These are phyloP conservation scores for Asterella californica DNA, from an alignment of 225 moss, liverwort and hornwort species.

Conservation along the genomic window DNA sequence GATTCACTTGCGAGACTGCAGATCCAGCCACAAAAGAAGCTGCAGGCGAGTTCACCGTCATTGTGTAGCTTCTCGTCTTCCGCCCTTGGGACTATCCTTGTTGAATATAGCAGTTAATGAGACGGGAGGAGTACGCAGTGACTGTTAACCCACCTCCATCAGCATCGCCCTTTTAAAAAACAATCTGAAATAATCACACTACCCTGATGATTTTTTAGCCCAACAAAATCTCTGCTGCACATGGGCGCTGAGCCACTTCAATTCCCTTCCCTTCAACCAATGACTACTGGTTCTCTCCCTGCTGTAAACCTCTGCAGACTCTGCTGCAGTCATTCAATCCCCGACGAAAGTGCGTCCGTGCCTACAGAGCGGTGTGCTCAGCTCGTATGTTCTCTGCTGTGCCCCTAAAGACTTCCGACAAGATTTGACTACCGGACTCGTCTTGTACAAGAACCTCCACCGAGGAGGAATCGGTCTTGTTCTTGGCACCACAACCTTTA, in stretches of 20 bases:
- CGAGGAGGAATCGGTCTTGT: neutral
- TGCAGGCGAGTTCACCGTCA: slow-evolving; percentile 28
- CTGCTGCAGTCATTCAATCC: neutral
- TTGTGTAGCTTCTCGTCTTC: slow-evolving; percentile 7
- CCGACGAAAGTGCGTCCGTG: no score
- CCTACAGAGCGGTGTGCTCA: neutral
- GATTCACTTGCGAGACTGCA: slow-evolving; percentile 31
- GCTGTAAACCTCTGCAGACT: neutral
- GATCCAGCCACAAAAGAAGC: slow-evolving; percentile 20
- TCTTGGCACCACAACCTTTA: neutral
- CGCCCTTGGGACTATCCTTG: neutral
- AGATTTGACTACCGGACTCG: neutral
- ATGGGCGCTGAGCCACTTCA: neutral
- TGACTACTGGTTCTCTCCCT: neutral
- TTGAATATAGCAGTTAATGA: neutral
- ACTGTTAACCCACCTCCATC: neutral
- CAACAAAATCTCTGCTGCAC: neutral
- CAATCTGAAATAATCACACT: neutral
- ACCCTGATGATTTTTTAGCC: no score
- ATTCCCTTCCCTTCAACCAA: neutral
- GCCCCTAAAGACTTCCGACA: neutral
- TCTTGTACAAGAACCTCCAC: neutral
- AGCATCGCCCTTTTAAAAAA: neutral
- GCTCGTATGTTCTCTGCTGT: neutral
- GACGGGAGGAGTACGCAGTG: neutral